phyloP scores from a whole-genome alignment of 495 filamentous ascomycete genomes.

The Aspergillus olivimuriae region DNA sequence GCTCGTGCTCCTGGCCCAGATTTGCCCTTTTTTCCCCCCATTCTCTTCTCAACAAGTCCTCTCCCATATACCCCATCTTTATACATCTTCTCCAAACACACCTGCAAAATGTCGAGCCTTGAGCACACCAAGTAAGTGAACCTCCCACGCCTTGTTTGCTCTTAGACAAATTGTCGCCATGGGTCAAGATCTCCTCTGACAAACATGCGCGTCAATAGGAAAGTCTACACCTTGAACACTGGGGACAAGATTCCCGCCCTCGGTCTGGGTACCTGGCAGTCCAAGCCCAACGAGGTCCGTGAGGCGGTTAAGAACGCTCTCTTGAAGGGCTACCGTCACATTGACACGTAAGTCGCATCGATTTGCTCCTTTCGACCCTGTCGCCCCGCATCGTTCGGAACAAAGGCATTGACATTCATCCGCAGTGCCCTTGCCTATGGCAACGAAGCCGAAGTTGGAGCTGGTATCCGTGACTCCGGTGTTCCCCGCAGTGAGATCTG shows the following conservation, averaged over 20 bases:
- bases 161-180: too few relatives aligned
- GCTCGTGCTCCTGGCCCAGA: too few relatives aligned
- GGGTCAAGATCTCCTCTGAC: not conserved
- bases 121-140: conserved; percentile 36
- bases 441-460: conserved; percentile 78
- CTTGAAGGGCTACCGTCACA: conserved; percentile 64
- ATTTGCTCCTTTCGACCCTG: too few relatives aligned
- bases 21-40: conserved; percentile 1
- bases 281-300: conserved; percentile 55
- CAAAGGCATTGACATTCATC: conserved; percentile 2
- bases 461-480: conserved; percentile 72
- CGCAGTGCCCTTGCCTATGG: conserved; percentile 69
- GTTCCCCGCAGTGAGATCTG: conserved; percentile 77
- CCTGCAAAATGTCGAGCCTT: conserved; percentile 34
- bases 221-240: conserved; percentile 72
- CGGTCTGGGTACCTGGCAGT: conserved; percentile 82
- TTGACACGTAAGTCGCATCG: conserved; percentile 47
- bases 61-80: too few relatives aligned
- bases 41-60: conserved; percentile 1
- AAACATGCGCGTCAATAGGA: conserved; percentile 22
- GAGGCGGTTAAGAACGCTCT: conserved; percentile 72
- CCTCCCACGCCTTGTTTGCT: too few relatives aligned
- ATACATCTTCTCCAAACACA: conserved; percentile 4
- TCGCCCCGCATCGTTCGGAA: conserved; percentile 10
- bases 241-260: conserved; percentile 73